phyloP scores from a whole-genome alignment of 768 basidiomycete species.

The Suillus alpinus region DNA sequence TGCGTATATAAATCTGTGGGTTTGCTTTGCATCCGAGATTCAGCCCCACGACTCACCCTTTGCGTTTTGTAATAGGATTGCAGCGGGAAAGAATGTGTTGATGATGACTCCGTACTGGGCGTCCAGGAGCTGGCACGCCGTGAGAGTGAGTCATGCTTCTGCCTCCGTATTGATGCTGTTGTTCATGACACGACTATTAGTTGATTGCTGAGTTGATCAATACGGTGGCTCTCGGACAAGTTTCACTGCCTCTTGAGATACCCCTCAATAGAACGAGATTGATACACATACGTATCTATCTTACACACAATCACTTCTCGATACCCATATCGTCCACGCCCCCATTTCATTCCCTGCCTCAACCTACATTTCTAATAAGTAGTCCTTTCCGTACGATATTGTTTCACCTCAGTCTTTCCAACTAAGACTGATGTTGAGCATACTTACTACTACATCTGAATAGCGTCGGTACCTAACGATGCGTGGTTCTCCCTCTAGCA shows the following conservation, averaged over 20 bases:
- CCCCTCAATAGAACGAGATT: background rate
- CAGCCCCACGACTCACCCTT: background rate
- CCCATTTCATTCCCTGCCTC: background rate
- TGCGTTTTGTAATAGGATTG: background rate
- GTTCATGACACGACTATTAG: background rate
- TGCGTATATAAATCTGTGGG: background rate
- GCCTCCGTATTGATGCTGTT: background rate
- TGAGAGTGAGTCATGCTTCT: background rate
- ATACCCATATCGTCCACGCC: background rate
- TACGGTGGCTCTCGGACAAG: background rate
- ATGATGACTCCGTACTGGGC: background rate
- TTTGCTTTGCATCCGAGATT: background rate
- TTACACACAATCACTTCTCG: background rate
- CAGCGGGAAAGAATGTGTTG: background rate
- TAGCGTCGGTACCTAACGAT: background rate
- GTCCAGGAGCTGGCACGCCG: background rate
- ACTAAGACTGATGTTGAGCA: background rate
- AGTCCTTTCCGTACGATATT: background rate
- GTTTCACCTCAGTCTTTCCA: background rate
- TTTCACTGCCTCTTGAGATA: background rate
- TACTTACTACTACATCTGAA: background rate
- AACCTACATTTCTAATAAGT: background rate
- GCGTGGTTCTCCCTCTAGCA: background rate
- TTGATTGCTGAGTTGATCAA: background rate
- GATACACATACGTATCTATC: background rate